Base-by-base conservation (phyloP, 371 early-diverging fungal genomes). In the Dinochytrium kinnereticum region DNA sequence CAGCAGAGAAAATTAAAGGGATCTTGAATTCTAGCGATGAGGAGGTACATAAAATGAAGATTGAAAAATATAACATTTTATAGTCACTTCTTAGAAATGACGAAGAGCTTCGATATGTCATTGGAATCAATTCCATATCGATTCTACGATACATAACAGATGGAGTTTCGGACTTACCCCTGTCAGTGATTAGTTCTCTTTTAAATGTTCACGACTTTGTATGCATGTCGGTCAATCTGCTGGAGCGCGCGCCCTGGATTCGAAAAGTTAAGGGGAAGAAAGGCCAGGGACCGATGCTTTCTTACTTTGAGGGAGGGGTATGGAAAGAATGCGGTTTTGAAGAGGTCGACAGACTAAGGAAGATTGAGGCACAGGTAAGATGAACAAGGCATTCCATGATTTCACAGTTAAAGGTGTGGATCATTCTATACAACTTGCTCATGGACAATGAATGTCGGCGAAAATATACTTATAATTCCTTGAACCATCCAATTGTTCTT, bases 341-440 rank as follows among this genome's bases (percentile, higher is more conserved):
- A 0, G 85, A 86, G 13, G 21, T 71, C 19, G 38, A 39, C 31
- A 24, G 76, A 10, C 44, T 87, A 7, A 64, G 76, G 24, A 78
- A 82, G 49, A 68, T 75, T 26, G 87, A 86, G 68, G 87, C 80
- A 1, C 86, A 86, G 81, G 86, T 85, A 50, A 59, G 40, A 21
- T 15, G 28, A 30, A 15, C 17, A 34, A 7, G 1, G 30, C 33
- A 5, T 36, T 53, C 2, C 1, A 44, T 44, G 40, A 61, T 34
- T 71, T 44, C 0, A 53, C n/a, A 36, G 49, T 21, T 26, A 40
- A n/a, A 85, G 83, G 76, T 80, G 3, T 87, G 86, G 87, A 53
- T 87, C 21, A 44, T 80, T 0, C 65, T 86, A 24, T 82, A 82
- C 73, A 85, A 86, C 31, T 51, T 87, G 69, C 65, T 86, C 50